These are phyloP conservation scores for Leccinum rimulosum DNA, from an alignment of 768 basidiomycete species.

Conservation along the genomic window DNA sequence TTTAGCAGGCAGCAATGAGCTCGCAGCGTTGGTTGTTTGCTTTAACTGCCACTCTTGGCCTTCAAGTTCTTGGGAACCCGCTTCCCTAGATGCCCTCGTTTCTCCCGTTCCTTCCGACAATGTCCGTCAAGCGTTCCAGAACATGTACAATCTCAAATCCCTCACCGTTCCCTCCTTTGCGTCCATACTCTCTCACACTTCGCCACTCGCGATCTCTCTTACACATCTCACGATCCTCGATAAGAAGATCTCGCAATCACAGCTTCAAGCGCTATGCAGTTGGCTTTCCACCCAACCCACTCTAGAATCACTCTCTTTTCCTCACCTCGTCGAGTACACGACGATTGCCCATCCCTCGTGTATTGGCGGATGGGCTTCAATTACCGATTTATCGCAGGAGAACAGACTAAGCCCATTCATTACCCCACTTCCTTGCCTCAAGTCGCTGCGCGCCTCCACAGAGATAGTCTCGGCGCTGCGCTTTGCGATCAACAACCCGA, in stretches of 20 bases:
- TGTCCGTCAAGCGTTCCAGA: constrained; percentile 25
- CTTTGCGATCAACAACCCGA: constrained; percentile 13
- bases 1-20: constrained; percentile 19
- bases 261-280: constrained; percentile 18
- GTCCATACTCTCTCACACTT: constrained; percentile 18
- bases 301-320: constrained; percentile 29
- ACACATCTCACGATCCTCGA: constrained; percentile 31
- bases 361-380: constrained; percentile 11
- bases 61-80: constrained; percentile 6
- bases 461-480: constrained; percentile 22
- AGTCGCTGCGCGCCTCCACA: constrained; percentile 27
- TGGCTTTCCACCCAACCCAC: constrained; percentile 26
- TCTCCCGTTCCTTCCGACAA: constrained; percentile 14
- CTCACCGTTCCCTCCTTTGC: constrained; percentile 28
- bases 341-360: neutral
- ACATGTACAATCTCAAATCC: constrained; percentile 29
- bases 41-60: constrained; percentile 26
- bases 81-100: constrained; percentile 4
- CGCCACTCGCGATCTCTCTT: constrained; percentile 22
- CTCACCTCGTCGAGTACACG: constrained; percentile 21
- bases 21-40: constrained; percentile 25
- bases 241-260: constrained; percentile 19
- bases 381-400: neutral
- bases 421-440: constrained; percentile 24
- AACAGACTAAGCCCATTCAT: neutral